Base-by-base conservation (phyloP, 2,329 filamentous ascomycete species). In the Neopestalotiopsis rosae region DNA sequence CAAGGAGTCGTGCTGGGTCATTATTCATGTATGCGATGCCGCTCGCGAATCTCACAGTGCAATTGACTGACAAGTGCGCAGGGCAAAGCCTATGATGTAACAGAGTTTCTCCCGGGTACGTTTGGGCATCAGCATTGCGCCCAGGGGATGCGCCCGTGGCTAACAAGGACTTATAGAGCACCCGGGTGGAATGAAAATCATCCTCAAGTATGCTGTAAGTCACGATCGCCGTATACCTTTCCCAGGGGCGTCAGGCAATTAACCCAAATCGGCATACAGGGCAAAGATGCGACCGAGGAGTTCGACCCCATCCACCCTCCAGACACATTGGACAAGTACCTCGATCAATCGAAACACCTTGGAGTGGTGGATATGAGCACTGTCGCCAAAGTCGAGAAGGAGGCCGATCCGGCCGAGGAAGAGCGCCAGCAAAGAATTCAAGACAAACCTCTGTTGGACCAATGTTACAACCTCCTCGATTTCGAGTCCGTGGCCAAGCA, bases 381-480 rank as follows among this genome's bases (percentile, higher is more conserved):
- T 0, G 93, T 97, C 12, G 82, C 88, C 74, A 82, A 87, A 69
- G 89, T 92, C 72, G 88, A 90, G 76, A 90, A 91, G 78, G 88
- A 87, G 67, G 86, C 87, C 20, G 89, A 90, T 72, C 92, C 92
- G 0, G 90, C 92, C 62, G 93, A 95, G 76, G 78, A 76, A 40
- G 93, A 89, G 69, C 88, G 95, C 68, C 90, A 92, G 81, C 87
- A 95, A 79, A 90, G 93, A 68, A 88, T 94, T 68, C 85, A 87
- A 74, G 84, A 87, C 70, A 97, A 94, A 90, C 95, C 95, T 0
- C 84, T 90, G 61, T 84, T 98, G 70, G 91, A 93, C 73, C 92
- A 97, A 79, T 97, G 94, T 85, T 97, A 95, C 82, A 98, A 98
- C 79, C 83, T 98, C 70, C 89, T 96, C 83, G 96, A 99, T 82